phyloP scores from a whole-genome alignment of 441 rosid genomes.

The Melastoma candidum region DNA sequence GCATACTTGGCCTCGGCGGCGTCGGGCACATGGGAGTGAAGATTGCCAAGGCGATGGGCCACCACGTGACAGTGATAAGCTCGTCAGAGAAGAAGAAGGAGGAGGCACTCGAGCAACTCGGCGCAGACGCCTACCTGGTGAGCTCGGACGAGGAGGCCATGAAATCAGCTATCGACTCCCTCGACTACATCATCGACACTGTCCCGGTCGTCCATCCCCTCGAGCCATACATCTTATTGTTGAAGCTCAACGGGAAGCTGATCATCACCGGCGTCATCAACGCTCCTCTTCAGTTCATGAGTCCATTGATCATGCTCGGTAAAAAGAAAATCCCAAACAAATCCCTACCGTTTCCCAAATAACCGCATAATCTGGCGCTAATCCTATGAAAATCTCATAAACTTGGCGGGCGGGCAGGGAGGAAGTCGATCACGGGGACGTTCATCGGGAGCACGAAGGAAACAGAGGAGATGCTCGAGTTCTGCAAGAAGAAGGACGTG shows the following conservation, averaged over 20 bases:
- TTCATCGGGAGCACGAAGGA: slow-evolving; percentile 36
- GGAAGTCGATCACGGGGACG: slow-evolving; percentile 29
- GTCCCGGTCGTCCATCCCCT: slow-evolving; percentile 32
- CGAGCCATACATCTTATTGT: slow-evolving; percentile 26
- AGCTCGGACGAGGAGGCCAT: slow-evolving; percentile 26
- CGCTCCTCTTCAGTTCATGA: slow-evolving; percentile 24
- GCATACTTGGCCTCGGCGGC: slow-evolving; percentile 39
- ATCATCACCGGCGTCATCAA: slow-evolving; percentile 28
- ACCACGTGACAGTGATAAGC: slow-evolving; percentile 41
- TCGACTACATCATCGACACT: slow-evolving; percentile 35
- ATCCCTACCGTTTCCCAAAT: too few relatives aligned
- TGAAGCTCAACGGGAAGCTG: slow-evolving; percentile 32
- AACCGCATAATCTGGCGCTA: too few relatives aligned
- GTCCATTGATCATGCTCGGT: slow-evolving; percentile 22
- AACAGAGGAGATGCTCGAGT: slow-evolving; percentile 25
- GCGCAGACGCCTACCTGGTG: slow-evolving; percentile 30
- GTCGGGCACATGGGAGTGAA: slow-evolving; percentile 41
- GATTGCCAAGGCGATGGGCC: slow-evolving; percentile 42
- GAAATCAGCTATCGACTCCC: slow-evolving; percentile 26
- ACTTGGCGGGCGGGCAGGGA: slow-evolving; percentile 15
- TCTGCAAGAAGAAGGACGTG: slow-evolving; percentile 34
- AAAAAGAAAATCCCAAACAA: neutral
- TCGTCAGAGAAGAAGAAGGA: slow-evolving; percentile 34
- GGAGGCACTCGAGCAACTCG: slow-evolving; percentile 33
- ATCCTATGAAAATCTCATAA: neutral